Conservation (phyloP, 495 filamentous ascomycete species). For the Hypomontagnella monticulosa region DNA sequence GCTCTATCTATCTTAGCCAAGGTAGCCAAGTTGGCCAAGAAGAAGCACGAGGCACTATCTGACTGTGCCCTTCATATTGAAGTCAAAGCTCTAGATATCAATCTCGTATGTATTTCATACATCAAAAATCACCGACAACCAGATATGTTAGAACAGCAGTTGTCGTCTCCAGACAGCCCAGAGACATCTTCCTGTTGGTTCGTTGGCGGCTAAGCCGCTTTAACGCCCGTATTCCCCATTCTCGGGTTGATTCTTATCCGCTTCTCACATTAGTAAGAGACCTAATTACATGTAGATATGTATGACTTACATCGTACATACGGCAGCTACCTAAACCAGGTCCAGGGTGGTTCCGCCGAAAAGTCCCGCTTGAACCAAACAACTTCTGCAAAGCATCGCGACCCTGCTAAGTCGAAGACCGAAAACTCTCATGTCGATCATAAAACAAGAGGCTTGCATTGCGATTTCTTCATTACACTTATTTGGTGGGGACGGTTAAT, state of each 20-base stretch:
- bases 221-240: conserved; percentile 9
- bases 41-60: conserved; percentile 13
- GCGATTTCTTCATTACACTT: conserved; percentile 8
- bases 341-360: conserved; percentile 18
- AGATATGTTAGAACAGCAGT: conserved; percentile 3
- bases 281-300: neutral
- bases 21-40: neutral
- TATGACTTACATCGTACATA: neutral
- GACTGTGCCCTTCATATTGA: neutral
- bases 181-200: conserved; percentile 13
- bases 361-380: conserved; percentile 22
- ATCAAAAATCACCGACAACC: conserved; percentile 13
- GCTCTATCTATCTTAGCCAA: conserved; percentile 1
- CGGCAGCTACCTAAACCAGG: conserved; percentile 12
- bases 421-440: conserved; percentile 25
- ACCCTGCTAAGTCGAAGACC: conserved; percentile 19
- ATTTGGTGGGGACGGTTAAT: neutral
- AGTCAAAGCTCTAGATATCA: conserved; percentile 4
- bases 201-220: conserved; percentile 8
- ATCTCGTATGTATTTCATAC: neutral
- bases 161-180: conserved; percentile 18
- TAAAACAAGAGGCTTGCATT: conserved; percentile 8
- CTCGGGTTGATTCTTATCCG: conserved; percentile 1
- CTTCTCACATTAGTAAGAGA: neutral
- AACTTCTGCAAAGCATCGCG: conserved; percentile 8